Evolutionary conservation across 768 basidiomycete genomes (phyloP).

Genomic region (Dendrothele bispora): DNA sequence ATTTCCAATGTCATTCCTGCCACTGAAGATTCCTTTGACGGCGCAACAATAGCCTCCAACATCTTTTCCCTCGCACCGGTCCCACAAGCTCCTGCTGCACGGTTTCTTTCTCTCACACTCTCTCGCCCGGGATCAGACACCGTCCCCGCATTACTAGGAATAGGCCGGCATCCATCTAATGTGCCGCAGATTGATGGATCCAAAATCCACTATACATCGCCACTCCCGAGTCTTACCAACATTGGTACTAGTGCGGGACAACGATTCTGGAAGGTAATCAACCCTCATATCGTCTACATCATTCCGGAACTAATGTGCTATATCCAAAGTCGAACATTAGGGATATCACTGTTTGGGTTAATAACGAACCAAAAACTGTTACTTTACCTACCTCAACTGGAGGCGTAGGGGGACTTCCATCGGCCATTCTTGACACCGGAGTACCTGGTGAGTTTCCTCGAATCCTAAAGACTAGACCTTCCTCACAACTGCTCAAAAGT

Average conservation of each 20-base stretch:
- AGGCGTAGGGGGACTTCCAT: conserved; percentile 40
- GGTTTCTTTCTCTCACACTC: conserved; percentile 69
- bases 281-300: no score
- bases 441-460: no score
- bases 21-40: conserved; percentile 54
- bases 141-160: conserved; percentile 62
- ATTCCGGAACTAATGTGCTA: no score
- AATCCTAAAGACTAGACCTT: no score
- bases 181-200: conserved; percentile 6
- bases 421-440: conserved; percentile 74
- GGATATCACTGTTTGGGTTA: conserved; percentile 40
- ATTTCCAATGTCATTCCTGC: conserved; percentile 56
- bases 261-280: conserved; percentile 66
- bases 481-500: no score
- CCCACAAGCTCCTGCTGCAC: conserved; percentile 49
- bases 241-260: conserved; percentile 39
- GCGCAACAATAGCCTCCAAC: conserved; percentile 68
- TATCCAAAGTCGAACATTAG: conserved; percentile 14
- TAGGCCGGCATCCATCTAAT: conserved; percentile 61
- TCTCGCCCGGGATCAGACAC: conserved; percentile 62
- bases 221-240: conserved; percentile 5
- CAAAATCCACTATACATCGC: conserved; percentile 2
- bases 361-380: conserved; percentile 32
- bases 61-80: conserved; percentile 66
- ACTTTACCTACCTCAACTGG: conserved; percentile 29